phyloP scores from a whole-genome alignment of 176 grass and related monocot genomes.

The Typha latifolia region DNA sequence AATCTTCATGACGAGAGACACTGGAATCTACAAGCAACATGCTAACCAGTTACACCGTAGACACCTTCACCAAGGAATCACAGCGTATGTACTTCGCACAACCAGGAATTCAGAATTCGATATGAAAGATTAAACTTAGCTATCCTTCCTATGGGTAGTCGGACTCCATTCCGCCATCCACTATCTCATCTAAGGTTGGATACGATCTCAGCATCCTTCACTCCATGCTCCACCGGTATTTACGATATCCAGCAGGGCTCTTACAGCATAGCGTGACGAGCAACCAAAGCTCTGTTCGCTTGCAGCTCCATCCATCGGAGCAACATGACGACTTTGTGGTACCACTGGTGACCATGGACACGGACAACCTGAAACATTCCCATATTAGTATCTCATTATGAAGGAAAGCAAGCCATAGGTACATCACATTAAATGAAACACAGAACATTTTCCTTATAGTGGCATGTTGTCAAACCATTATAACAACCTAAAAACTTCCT shows the following conservation, averaged over 20 bases:
- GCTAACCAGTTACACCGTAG: no score
- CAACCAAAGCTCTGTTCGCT: slow-evolving; percentile 15
- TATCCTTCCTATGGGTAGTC: slow-evolving; percentile 1
- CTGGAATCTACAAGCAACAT: no score
- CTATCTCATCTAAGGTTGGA: neutral
- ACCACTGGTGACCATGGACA: slow-evolving; percentile 62
- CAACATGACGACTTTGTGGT: slow-evolving; percentile 41
- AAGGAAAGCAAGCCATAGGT: neutral
- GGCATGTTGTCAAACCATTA: no score
- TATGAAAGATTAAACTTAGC: neutral
- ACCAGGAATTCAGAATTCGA: no score
- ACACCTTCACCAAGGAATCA: no score
- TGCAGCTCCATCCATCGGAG: slow-evolving; percentile 47
- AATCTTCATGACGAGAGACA: no score
- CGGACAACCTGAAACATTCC: slow-evolving; percentile 45
- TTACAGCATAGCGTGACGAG: neutral
- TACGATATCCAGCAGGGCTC: neutral
- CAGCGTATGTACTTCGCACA: no score
- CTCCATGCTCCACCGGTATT: neutral
- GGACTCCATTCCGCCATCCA: slow-evolving; percentile 10
- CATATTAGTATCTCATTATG: neutral
- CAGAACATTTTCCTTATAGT: no score
- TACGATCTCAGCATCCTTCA: slow-evolving; percentile 4
- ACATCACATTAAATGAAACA: slow-evolving; percentile 2
- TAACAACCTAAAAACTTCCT: no score